Evolutionary conservation across 2,329 filamentous ascomycete species (phyloP), one percentile per base, ranked within the genome.

Genomic region (Neophaeococcomyces aloes): DNA sequence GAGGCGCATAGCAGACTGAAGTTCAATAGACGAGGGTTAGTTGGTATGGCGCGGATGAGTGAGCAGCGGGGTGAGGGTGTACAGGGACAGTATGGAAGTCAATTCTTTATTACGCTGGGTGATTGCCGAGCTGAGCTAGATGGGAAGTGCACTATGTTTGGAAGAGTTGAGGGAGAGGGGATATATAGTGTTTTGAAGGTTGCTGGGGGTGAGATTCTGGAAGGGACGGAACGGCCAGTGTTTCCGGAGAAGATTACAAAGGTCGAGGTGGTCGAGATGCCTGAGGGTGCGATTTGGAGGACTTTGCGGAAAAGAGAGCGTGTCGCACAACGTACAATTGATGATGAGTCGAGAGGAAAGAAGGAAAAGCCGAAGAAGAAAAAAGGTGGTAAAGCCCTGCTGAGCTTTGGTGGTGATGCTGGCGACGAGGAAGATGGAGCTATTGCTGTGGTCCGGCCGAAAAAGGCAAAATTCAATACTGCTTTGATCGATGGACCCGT

Each of bases 141-240:
- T 54, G 83, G 82, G 40, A 86, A 85, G 65, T 95, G 95, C 62
- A 96, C 91, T 0, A 68, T 96, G 61, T 96, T 98, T 68, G 91
- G 91, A 14, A 74, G 91, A 45, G 76, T 98, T 34, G 86, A 84
- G 29, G 91, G 89, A 21, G 86, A 96, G 52, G 95, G 89, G 13
- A 91, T 98, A 44, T 98, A 93, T 67, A 96, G 95, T 61, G 63
- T 98, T 57, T 80, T 88, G 58, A 93, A 88, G 65, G 94, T 96
- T 72, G 87, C 83, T 15, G 88, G 96, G 60, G 78, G 77, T 0
- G 91, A 96, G 59, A 68, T 93, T 14, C 76, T 81, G 19, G 81
- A 86, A 43, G 81, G 79, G 13, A 80, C 76, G 5, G 89, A 96
- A 51, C 74, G 86, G 48, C 89, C 89, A 2, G 65, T 93, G 38